Evolutionary conservation across 805 yeast species (phyloP), one percentile per base, ranked within the genome.

Genomic region (Wickerhamomyces bovis): DNA sequence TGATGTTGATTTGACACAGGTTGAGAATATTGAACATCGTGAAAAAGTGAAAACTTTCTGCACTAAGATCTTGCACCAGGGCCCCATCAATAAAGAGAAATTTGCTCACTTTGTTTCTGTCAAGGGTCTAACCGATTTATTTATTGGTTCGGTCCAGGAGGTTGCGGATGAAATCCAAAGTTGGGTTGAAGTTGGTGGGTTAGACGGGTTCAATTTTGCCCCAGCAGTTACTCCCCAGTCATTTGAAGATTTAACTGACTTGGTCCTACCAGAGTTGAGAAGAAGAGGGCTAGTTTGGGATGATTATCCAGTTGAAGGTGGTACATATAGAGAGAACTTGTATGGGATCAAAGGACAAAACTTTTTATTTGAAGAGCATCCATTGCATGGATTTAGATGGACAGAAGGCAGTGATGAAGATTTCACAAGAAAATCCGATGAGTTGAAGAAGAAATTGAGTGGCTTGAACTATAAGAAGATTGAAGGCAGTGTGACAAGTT

Each of bases 191-290:
- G 53, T 58, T n/a, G 58, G 68, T 7, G 70, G 63, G 23, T 61
- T 70, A 13, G 74, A 71, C 48, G 75, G 75, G 1, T 70, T 71
- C 55, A 70, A 70, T 47, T 59, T 70, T 39, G 62, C 66, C 5
- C 57, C 64, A 49, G 62, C 69, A 4, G 49, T 59, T 21, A 49
- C 57, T 13, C 75, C 75, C 22, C 67, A 62, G 2, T 50, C 69
- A 2, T 68, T 65, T 48, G 67, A 66, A 48, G 72, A 70, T 13
- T 44, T 69, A 16, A 65, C 67, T 22, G 65, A 69, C 16, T 48
- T 46, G 21, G 54, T 69, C 39, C 42, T 69, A 25, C 73, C 73
- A 12, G 71, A 62, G 39, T 57, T 68, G 38, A 58, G 60, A 48
- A 46, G 42, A 22, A 54, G 69, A 43, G 70, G 70, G 3, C 54